phyloP scores from a whole-genome alignment of 208 protist species.

The Strigomonas culicis region DNA sequence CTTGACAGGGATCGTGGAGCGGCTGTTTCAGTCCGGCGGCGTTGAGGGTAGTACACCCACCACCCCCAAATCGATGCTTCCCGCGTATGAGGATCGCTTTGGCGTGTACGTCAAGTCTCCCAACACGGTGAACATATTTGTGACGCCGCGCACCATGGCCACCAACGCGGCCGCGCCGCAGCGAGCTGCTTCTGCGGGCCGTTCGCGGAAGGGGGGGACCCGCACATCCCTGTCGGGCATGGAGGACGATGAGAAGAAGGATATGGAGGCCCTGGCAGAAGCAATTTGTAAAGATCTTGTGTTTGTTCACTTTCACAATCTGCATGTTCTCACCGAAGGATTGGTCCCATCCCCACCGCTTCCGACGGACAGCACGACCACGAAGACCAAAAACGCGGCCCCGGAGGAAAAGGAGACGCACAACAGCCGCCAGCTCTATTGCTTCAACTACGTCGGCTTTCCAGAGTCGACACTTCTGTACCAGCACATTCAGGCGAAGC shows the following conservation, averaged over 20 bases:
- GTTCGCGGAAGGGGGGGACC: neutral
- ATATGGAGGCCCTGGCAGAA: slow-evolving; percentile 57
- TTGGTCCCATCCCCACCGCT: neutral
- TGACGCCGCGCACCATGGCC: slow-evolving; percentile 22
- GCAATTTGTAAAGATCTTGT: slow-evolving; percentile 44
- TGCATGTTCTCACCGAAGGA: slow-evolving; percentile 15
- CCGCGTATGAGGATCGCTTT: neutral
- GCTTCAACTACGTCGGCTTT: slow-evolving; percentile 62
- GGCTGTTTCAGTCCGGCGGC: slow-evolving; percentile 14
- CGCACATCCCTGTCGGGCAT: neutral
- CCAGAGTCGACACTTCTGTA: slow-evolving; percentile 59
- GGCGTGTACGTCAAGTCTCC: neutral
- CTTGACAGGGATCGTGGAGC: slow-evolving; percentile 40
- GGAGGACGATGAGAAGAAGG: slow-evolving; percentile 29
- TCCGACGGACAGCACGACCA: neutral
- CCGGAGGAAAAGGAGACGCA: neutral
- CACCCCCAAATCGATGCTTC: neutral
- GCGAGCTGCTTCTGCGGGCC: no score
- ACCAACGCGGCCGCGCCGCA: slow-evolving; percentile 7
- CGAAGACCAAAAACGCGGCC: neutral
- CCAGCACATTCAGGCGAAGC: slow-evolving; percentile 35
- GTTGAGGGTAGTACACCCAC: neutral
- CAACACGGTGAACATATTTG: slow-evolving; percentile 10
- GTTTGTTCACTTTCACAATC: slow-evolving; percentile 62
- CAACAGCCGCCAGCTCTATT: slow-evolving; percentile 15